Conservation (phyloP, 371 early-diverging fungal species). For the Mycotypha africana region DNA sequence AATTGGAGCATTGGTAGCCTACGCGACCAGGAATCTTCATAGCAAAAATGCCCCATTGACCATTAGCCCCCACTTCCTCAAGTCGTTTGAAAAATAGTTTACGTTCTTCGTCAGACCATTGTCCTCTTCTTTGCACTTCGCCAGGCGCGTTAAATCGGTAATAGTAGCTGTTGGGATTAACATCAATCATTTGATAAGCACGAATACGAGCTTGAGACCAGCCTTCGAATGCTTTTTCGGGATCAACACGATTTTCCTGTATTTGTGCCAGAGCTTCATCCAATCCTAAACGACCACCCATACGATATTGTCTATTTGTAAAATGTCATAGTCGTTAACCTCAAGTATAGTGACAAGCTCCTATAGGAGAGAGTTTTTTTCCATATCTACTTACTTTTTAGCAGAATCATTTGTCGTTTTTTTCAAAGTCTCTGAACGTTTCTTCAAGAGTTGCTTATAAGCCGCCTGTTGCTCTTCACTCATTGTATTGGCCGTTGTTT, state of each 20-base stretch:
- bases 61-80: slow-evolving; percentile 83
- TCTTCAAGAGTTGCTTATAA: slow-evolving; percentile 77
- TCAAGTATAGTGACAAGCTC: no score
- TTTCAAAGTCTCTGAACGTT: slow-evolving; percentile 71
- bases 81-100: slow-evolving; percentile 76
- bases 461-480: slow-evolving; percentile 73
- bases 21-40: slow-evolving; percentile 93
- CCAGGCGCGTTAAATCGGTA: slow-evolving; percentile 96
- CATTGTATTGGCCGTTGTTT: slow-evolving; percentile 43
- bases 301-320: slow-evolving; percentile 62
- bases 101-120: slow-evolving; percentile 84
- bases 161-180: slow-evolving; percentile 92
- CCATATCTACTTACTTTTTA: slow-evolving; percentile 53
- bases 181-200: slow-evolving; percentile 84
- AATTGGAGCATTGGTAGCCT: slow-evolving; percentile 96
- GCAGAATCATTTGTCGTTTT: slow-evolving; percentile 74
- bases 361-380: background rate
- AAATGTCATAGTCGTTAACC: no score
- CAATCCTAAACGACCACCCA: slow-evolving; percentile 74
- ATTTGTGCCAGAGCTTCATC: slow-evolving; percentile 88
- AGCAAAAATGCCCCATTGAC: slow-evolving; percentile 95
- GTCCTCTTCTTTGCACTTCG: slow-evolving; percentile 86
- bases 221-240: slow-evolving; percentile 84
- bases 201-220: slow-evolving; percentile 92
- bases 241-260: slow-evolving; percentile 66